Evolutionary conservation across 805 yeast species (phyloP).

Genomic region (Candida tibetensis): DNA sequence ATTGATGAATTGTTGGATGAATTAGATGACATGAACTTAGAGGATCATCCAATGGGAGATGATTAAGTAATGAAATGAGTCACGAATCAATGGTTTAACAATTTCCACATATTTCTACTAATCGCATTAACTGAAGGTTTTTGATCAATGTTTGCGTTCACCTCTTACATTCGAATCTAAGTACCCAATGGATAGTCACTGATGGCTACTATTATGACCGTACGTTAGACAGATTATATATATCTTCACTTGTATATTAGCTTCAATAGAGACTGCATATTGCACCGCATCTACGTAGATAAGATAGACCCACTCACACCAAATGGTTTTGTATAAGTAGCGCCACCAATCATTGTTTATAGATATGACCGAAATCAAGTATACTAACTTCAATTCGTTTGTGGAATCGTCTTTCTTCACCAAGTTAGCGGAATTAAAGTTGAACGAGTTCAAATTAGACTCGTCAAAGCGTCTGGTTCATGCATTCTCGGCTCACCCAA

Average conservation of each 20-base stretch:
- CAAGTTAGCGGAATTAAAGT: slow-evolving; percentile 65
- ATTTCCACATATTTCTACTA: neutral
- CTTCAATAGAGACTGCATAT: neutral
- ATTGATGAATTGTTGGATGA: slow-evolving; percentile 94
- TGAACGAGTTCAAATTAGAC: slow-evolving; percentile 69
- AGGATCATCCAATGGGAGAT: slow-evolving; percentile 39
- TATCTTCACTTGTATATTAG: neutral
- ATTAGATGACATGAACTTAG: slow-evolving; percentile 87
- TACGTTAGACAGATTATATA: too few relatives aligned
- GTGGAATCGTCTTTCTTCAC: slow-evolving; percentile 88
- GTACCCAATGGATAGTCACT: too few relatives aligned
- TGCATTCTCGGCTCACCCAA: slow-evolving; percentile 43
- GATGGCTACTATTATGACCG: too few relatives aligned
- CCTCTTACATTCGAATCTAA: too few relatives aligned
- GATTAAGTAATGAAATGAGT: neutral
- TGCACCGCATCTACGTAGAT: neutral
- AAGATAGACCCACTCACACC: too few relatives aligned
- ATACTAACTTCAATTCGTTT: slow-evolving; percentile 61
- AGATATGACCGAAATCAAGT: slow-evolving; percentile 33
- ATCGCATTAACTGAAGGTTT: too few relatives aligned
- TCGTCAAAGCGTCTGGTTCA: slow-evolving; percentile 40
- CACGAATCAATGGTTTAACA: neutral
- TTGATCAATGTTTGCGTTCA: too few relatives aligned
- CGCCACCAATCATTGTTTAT: too few relatives aligned
- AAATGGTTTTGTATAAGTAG: too few relatives aligned